Evolutionary conservation across 75 land plant genomes (phyloP).

Genomic region (Chamaecyparis obtusa): DNA sequence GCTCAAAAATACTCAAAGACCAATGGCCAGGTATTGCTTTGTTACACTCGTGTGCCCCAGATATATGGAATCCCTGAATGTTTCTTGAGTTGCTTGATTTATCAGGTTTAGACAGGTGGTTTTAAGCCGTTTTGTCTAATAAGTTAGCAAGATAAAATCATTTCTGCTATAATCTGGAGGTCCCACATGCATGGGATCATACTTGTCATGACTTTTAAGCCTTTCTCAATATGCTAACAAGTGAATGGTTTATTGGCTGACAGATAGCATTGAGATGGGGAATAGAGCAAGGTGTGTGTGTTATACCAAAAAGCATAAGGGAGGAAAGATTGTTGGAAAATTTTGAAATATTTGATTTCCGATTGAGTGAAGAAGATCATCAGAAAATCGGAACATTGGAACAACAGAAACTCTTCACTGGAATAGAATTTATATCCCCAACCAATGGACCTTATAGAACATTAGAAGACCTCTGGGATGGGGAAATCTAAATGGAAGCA

Average conservation of each 20-base stretch:
- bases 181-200: neutral
- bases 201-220: neutral
- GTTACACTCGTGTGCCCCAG: neutral
- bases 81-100: neutral
- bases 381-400: neutral
- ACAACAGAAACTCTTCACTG: neutral
- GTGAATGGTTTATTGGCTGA: neutral
- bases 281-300: neutral
- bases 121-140: neutral
- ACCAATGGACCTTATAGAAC: neutral
- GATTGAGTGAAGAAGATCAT: neutral
- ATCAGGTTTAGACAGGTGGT: neutral
- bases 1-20: slow-evolving; percentile 38
- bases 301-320: neutral
- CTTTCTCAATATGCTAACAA: neutral
- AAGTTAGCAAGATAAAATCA: neutral
- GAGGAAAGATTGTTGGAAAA: neutral
- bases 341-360: slow-evolving; percentile 3
- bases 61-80: neutral
- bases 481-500: neutral
- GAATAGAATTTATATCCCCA: neutral
- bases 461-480: slow-evolving; percentile 3
- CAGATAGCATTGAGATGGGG: slow-evolving; percentile 6
- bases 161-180: neutral
- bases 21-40: slow-evolving; percentile 38